Base-by-base conservation (phyloP, 306 rosid species). In the Medicago lupulina region DNA sequence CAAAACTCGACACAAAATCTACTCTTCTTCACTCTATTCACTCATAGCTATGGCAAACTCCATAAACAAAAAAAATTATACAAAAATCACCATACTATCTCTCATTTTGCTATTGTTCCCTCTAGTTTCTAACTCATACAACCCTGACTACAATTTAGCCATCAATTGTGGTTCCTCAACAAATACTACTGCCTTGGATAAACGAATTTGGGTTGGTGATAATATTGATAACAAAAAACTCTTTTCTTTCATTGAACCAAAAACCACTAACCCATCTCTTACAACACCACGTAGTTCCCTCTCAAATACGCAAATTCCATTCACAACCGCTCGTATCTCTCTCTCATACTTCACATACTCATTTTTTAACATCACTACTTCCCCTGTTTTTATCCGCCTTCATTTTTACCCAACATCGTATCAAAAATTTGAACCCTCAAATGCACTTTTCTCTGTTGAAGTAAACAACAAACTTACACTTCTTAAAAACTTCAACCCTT, bases 321-420 rank as follows among this genome's bases (percentile, higher is more conserved):
- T 2, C 9, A 12, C 0, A 17, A 13, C 55, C 0, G 83, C 78
- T 17, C 83, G 83, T 12, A 0, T 79, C 2, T 79, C 73, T 40
- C 15, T 2, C 9, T 64, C 69, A 2, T 7, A 17, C 14, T 79
- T 79, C 75, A 71, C 78, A 2, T 79, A 79, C 61, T 71, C 74
- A 0, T 54, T 87, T 4, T 62, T 74, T 13, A 12, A 18, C 0
- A 40, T 77, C 9, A 67, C 49, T 0, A 11, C 11, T 2, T 88
- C 84, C 50, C 84, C 79, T 8, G 28, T 23, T 23, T 23, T 23
- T 23, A 1, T 23, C 2, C 28, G 28, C 3, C 28, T 23, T 23
- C 28, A 23, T 23, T 23, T 23, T 23, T 23, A 23, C 28, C 28
- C 28, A 1, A 23, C 28, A 23, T 23, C 28, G 2, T 23, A 23